These are phyloP conservation scores for Penicillium frequentans DNA, from an alignment of 2,329 filamentous ascomycete species.

Conservation along the genomic window DNA sequence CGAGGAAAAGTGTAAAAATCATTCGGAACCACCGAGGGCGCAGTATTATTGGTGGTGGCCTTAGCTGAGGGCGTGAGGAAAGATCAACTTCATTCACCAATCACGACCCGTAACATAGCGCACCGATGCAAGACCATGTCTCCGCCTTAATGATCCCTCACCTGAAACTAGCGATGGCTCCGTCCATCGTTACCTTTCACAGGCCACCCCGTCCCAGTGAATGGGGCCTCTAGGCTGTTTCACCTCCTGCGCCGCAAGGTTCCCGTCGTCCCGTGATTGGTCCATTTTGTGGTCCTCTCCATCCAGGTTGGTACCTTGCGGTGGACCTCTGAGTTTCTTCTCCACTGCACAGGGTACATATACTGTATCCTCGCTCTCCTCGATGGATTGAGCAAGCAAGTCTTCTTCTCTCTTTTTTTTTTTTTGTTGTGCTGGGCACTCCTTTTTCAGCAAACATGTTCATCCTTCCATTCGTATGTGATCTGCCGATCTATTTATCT, in stretches of 20 bases:
- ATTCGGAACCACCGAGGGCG: neutral
- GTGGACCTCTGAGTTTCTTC: neutral
- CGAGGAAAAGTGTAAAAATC: neutral
- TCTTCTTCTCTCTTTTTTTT: constrained; percentile 15
- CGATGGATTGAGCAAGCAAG: constrained; percentile 13
- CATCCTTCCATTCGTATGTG: constrained; percentile 14
- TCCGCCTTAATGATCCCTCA: constrained; percentile 5
- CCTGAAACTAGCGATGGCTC: constrained; percentile 14
- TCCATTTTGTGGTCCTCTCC: neutral
- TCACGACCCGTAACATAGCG: neutral
- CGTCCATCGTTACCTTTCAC: constrained; percentile 11
- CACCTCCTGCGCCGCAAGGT: constrained; percentile 20
- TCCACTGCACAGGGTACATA: constrained; percentile 8
- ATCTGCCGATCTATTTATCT: neutral
- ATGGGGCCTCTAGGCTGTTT: constrained; percentile 14
- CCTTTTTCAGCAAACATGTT: constrained; percentile 18
- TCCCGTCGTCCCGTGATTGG: constrained; percentile 4
- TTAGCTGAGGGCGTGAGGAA: constrained; percentile 8
- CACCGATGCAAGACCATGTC: neutral
- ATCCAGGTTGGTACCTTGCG: constrained; percentile 1
- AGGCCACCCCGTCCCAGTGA: neutral
- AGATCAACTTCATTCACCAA: constrained; percentile 1
- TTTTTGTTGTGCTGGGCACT: constrained; percentile 19
- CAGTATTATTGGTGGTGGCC: neutral
- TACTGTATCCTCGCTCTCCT: neutral